phyloP scores from a whole-genome alignment of 2,329 filamentous ascomycete genomes.

The Arachnomyces sp. region DNA sequence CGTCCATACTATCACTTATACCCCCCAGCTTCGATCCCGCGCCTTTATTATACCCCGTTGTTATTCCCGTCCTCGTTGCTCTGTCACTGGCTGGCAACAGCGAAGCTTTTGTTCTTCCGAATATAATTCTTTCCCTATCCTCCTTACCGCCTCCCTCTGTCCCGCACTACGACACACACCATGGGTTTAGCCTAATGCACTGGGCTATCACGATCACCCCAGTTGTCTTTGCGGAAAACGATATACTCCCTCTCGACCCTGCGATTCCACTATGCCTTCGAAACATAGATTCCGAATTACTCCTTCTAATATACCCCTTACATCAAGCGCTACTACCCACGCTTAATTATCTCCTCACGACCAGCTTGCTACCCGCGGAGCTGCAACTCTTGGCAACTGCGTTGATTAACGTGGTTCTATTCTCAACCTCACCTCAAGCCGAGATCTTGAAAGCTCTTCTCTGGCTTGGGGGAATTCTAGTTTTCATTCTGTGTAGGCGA shows the following conservation, averaged over 20 bases:
- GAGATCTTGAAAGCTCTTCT: conserved; percentile 77
- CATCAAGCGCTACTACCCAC: conserved; percentile 68
- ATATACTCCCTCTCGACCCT: conserved; percentile 26
- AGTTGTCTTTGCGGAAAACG: conserved; percentile 45
- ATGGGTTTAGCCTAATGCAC: conserved; percentile 59
- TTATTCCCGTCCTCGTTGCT: conserved; percentile 67
- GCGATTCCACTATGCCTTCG: conserved; percentile 24
- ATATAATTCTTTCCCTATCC: conserved; percentile 71
- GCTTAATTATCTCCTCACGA: conserved; percentile 74
- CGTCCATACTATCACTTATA: conserved; percentile 47
- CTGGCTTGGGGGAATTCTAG: conserved; percentile 70
- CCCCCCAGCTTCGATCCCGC: conserved; percentile 82
- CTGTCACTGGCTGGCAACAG: conserved; percentile 60
- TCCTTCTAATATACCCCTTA: conserved; percentile 67
- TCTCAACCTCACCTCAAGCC: conserved; percentile 72
- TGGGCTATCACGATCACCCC: conserved; percentile 72
- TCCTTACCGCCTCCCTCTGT: conserved; percentile 66
- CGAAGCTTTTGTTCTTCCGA: conserved; percentile 59
- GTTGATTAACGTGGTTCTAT: conserved; percentile 70
- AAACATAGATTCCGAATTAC: conserved; percentile 47
- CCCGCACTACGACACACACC: conserved; percentile 50
- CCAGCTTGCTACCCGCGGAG: conserved; percentile 78
- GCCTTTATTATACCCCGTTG: conserved; percentile 75
- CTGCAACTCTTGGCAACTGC: conserved; percentile 76
- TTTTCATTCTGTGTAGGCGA: conserved; percentile 64